A percentile compares a stretch with the other conserved stretches of the same genome.
phyloP scores from a whole-genome alignment of 768 basidiomycete species.

The Dacryopinax primogenitus region DNA sequence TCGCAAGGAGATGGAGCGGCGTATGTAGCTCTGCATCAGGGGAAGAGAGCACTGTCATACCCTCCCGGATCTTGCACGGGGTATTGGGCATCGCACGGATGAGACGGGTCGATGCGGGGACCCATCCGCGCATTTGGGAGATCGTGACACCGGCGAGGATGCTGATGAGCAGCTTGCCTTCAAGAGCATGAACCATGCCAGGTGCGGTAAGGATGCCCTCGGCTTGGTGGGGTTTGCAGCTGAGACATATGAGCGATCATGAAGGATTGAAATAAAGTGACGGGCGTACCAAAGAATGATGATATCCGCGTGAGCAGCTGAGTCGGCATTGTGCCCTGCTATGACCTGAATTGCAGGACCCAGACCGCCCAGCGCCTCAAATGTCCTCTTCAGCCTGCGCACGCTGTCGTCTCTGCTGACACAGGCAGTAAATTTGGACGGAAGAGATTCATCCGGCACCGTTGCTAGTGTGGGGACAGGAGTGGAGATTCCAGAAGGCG shows the following conservation, averaged over 20 bases:
- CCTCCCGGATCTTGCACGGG: constrained; percentile 93
- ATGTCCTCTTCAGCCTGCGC: constrained; percentile 47
- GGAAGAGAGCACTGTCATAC: constrained; percentile 87
- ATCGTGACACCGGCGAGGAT: constrained; percentile 97
- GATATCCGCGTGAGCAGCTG: constrained; percentile 66
- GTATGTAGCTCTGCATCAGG: constrained; percentile 34
- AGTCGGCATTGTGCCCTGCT: constrained; percentile 54
- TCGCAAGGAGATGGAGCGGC: background rate
- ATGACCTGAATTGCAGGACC: constrained; percentile 59
- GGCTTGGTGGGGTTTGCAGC: constrained; percentile 90
- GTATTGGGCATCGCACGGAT: constrained; percentile 98
- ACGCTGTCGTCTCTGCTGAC: constrained; percentile 70
- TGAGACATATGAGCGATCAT: constrained; percentile 24
- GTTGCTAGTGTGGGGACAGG: constrained; percentile 20
- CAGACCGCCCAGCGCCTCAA: constrained; percentile 43
- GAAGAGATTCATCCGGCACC: constrained; percentile 50
- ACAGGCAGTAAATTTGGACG: constrained; percentile 71
- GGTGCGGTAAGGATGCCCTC: constrained; percentile 53
- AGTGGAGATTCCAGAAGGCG: constrained; percentile 57
- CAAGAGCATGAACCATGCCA: constrained; percentile 72
- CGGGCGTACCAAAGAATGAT: constrained; percentile 63
- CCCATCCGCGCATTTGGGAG: constrained; percentile 60
- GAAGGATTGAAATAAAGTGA: background rate
- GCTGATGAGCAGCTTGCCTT: constrained; percentile 85
- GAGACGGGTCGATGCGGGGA: constrained; percentile 62